phyloP scores from a whole-genome alignment of 495 filamentous ascomycete genomes.

The Ascodesmis nigricans region DNA sequence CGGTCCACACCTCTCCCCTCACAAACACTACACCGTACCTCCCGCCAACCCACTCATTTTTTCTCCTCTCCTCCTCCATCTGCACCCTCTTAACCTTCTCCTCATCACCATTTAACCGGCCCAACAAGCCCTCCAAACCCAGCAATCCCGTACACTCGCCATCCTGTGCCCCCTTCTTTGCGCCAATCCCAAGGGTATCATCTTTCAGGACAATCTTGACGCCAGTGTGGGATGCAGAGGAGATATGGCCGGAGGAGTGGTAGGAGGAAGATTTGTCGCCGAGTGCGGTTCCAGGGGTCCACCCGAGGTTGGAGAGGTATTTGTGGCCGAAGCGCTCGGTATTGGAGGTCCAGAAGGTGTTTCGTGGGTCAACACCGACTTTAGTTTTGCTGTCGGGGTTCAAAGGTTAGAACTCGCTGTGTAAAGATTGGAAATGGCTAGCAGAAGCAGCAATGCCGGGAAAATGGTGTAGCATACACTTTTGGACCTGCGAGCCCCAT shows the following conservation, averaged over 20 bases:
- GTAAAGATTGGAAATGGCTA: neutral
- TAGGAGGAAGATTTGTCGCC: slow-evolving; percentile 41
- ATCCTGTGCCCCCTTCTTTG: slow-evolving; percentile 35
- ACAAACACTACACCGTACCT: slow-evolving; percentile 57
- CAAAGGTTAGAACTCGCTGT: slow-evolving; percentile 1
- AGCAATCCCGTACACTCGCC: slow-evolving; percentile 63
- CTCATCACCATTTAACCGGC: slow-evolving; percentile 67
- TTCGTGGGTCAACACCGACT: slow-evolving; percentile 76
- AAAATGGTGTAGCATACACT: slow-evolving; percentile 31
- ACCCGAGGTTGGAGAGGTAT: slow-evolving; percentile 69
- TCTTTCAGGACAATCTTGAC: slow-evolving; percentile 49
- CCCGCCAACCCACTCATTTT: slow-evolving; percentile 42
- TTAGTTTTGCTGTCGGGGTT: slow-evolving; percentile 43
- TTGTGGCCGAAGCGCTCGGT: slow-evolving; percentile 65
- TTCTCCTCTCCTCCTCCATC: slow-evolving; percentile 35
- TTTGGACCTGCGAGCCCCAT: slow-evolving; percentile 59
- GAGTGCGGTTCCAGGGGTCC: slow-evolving; percentile 62
- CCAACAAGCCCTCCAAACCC: slow-evolving; percentile 61
- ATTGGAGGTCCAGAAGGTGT: slow-evolving; percentile 70
- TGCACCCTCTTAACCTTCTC: slow-evolving; percentile 29
- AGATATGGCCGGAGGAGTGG: slow-evolving; percentile 51
- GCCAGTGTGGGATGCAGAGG: slow-evolving; percentile 52
- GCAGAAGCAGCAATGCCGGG: neutral
- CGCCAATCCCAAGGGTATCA: slow-evolving; percentile 72
- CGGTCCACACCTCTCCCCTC: slow-evolving; percentile 28